A percentile compares a stretch with the other conserved stretches of the same genome.
Evolutionary conservation across 306 rosid genomes (phyloP).

Genomic region (Gastrolobium villosum): DNA sequence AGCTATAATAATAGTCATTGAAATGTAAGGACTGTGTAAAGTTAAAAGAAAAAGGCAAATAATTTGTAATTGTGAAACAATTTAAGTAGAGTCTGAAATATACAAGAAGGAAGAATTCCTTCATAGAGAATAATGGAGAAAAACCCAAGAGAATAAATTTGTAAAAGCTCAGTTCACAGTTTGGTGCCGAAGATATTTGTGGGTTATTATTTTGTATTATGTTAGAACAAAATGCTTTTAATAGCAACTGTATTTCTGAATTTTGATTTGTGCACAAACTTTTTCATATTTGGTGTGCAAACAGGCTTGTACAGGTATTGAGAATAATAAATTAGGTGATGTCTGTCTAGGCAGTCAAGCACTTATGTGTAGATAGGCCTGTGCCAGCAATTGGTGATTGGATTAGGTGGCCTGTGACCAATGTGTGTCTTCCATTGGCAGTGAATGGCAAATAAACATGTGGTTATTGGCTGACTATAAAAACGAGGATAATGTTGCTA

Average conservation of each 20-base stretch:
- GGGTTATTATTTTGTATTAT: not conserved
- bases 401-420: constrained; percentile 3
- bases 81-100: constrained; percentile 7
- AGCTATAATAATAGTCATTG: not conserved
- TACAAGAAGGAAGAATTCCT: constrained; percentile 12
- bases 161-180: constrained; percentile 20
- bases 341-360: not conserved
- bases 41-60: constrained; percentile 15
- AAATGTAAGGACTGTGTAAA: constrained; percentile 11
- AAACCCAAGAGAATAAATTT: constrained; percentile 22
- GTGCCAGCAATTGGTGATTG: constrained; percentile 9
- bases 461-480: constrained; percentile 10
- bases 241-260: not conserved
- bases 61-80: not conserved
- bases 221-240: constrained; percentile 15
- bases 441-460: constrained; percentile 23
- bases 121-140: constrained; percentile 23
- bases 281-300: constrained; percentile 18
- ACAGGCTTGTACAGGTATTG: constrained; percentile 4
- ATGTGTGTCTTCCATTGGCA: constrained; percentile 2
- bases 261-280: not conserved
- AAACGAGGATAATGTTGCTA: not conserved
- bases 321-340: constrained; percentile 19
- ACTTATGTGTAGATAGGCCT: constrained; percentile 19
- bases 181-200: constrained; percentile 14